Conservation (phyloP, 768 basidiomycete species). For the Hygrocybe punicea region DNA sequence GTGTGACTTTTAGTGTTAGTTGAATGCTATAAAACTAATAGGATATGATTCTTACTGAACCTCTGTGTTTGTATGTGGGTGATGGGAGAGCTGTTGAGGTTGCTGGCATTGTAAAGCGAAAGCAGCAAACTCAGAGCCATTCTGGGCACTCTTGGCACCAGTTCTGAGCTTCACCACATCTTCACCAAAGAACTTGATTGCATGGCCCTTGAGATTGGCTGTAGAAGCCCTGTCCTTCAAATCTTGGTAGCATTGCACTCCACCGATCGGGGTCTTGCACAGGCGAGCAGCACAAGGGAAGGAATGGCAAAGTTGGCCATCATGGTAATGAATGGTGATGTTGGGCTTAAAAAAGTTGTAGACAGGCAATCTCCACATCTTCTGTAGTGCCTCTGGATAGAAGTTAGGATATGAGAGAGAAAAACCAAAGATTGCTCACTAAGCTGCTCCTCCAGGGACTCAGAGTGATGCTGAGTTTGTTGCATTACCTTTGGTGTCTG, state of each 20-base stretch:
- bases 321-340: slow-evolving; percentile 17
- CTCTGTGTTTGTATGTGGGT: slow-evolving; percentile 6
- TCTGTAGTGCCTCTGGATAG: slow-evolving; percentile 14
- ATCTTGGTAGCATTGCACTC: slow-evolving; percentile 20
- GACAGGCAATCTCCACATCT: slow-evolving; percentile 26
- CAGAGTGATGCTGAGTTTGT: not conserved
- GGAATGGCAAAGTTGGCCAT: slow-evolving; percentile 16
- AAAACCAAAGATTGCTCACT: not conserved
- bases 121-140: slow-evolving; percentile 4
- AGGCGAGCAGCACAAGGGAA: slow-evolving; percentile 22
- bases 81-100: slow-evolving; percentile 9
- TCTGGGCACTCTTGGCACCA: not conserved
- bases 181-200: slow-evolving; percentile 27
- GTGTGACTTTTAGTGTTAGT: slow-evolving; percentile 10
- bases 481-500: too few species aligned
- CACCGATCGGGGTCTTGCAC: slow-evolving; percentile 15
- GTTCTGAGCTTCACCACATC: slow-evolving; percentile 22
- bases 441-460: not conserved
- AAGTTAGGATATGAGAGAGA: not conserved
- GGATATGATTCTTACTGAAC: slow-evolving; percentile 14
- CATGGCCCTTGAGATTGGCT: slow-evolving; percentile 29
- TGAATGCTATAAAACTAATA: not conserved
- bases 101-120: slow-evolving; percentile 13
- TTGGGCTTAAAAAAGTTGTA: slow-evolving; percentile 26
- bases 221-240: slow-evolving; percentile 25